These are phyloP conservation scores for Ophiocytium majus DNA, from an alignment of 352 stramenopile species.

Conservation along the genomic window DNA sequence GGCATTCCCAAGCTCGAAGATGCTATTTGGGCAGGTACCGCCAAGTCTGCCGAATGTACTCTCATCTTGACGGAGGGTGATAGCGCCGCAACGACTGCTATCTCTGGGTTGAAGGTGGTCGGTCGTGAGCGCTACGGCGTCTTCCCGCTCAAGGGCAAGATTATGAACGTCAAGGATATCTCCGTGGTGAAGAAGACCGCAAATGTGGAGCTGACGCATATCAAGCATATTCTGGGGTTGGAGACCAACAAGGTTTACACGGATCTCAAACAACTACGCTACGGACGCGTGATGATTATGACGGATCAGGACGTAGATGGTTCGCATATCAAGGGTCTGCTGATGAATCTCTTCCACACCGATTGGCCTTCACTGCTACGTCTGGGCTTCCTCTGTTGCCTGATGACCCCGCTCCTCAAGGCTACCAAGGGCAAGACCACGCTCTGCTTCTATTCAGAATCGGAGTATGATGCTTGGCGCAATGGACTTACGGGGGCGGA, in stretches of 20 bases:
- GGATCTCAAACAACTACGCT: constrained; percentile 86
- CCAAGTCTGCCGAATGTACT: constrained; percentile 78
- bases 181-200: constrained; percentile 90
- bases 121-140: constrained; percentile 95
- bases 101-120: constrained; percentile 91
- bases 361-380: constrained; percentile 94
- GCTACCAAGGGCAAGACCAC: constrained; percentile 53
- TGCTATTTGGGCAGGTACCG: constrained; percentile 87
- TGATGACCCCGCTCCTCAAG: constrained; percentile 99
- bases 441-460: constrained; percentile 89
- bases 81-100: constrained; percentile 93
- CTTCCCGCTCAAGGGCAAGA: constrained; percentile 93
- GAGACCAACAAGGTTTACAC: constrained; percentile 89
- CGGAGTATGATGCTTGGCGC: constrained; percentile 79
- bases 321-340: constrained; percentile 91
- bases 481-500: constrained; percentile 68
- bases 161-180: constrained; percentile 97
- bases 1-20: constrained; percentile 98
- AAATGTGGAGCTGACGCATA: constrained; percentile 90
- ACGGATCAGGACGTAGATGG: constrained; percentile 97
- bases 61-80: constrained; percentile 98
- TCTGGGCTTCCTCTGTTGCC: constrained; percentile 90
- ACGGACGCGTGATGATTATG: constrained; percentile 97
- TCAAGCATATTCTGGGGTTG: constrained; percentile 94
- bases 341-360: constrained; percentile 96